Base-by-base conservation (phyloP, 257 asterid species). In the Nyctanthes arbortristis region DNA sequence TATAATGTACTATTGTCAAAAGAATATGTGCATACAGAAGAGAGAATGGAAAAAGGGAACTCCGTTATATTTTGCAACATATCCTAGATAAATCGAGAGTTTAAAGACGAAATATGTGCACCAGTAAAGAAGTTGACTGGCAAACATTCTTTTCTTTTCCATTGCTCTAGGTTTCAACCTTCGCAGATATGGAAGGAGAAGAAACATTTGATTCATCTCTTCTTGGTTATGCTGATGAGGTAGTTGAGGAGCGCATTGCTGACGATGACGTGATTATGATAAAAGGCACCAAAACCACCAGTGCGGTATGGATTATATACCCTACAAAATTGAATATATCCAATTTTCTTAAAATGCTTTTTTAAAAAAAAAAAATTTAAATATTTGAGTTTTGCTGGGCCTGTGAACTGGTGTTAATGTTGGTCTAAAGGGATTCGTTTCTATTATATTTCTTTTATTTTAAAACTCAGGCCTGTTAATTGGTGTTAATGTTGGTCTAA, bases 111-210 rank as follows among this genome's bases (percentile, higher is more conserved):
- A n/a, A n/a, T n/a, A n/a, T n/a, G n/a, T n/a, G n/a, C n/a, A n/a
- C n/a, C n/a, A 18, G 33, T 49, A 1, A 16, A 16, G 35, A 2
- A 65, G 57, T 65, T 56, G 16, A 31, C 24, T 32, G 61, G 29
- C 43, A 66, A 61, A 11, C 59, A 45, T 35, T 58, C 34, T 29
- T 29, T 31, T 39, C 67, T 45, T 7, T 47, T 68, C 56, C 54
- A 45, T 66, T 68, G 20, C 64, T 70, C 33, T 80, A 92, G 98
- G 92, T 92, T 61, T 92, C 96, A 14, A 92, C 96, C 28, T 89
- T 92, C 68, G 98, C 98, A 2, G 98, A 89, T 76, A 89, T 88
- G 96, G 98, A 92, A 81, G 98, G 98, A 64, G 98, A 88, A 36
- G 98, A 92, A 86, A 87, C 98, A 61, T 89, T 87, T 72, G 98